Evolutionary conservation across 2,329 filamentous ascomycete species (phyloP).

Genomic region (Colletotrichum filicis): DNA sequence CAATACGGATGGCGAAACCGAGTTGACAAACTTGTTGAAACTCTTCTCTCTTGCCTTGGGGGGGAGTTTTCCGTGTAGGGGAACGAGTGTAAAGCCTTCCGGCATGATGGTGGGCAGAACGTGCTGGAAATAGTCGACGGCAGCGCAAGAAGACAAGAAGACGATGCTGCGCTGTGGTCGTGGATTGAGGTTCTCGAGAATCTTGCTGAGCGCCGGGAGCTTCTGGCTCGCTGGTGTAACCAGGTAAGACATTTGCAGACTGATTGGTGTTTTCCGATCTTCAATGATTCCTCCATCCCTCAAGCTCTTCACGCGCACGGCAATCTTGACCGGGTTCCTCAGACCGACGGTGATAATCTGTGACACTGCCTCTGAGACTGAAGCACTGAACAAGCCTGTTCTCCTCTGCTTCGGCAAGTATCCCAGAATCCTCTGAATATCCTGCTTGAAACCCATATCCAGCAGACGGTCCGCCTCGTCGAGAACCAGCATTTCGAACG

Average conservation of each 20-base stretch:
- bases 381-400: slow-evolving; percentile 94
- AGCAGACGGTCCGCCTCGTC: slow-evolving; percentile 95
- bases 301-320: slow-evolving; percentile 85
- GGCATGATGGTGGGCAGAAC: slow-evolving; percentile 80
- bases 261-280: slow-evolving; percentile 90
- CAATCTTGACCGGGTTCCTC: slow-evolving; percentile 93
- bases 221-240: slow-evolving; percentile 82
- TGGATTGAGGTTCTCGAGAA: slow-evolving; percentile 77
- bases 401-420: slow-evolving; percentile 91
- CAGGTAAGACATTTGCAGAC: slow-evolving; percentile 91
- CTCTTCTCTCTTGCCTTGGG: slow-evolving; percentile 90
- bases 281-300: slow-evolving; percentile 73
- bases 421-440: slow-evolving; percentile 85
- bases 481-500: slow-evolving; percentile 91
- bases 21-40: slow-evolving; percentile 81
- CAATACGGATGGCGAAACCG: slow-evolving; percentile 80
- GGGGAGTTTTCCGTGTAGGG: slow-evolving; percentile 92
- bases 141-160: slow-evolving; percentile 93
- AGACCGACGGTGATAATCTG: slow-evolving; percentile 93
- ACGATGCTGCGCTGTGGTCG: slow-evolving; percentile 87
- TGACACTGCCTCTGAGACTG: slow-evolving; percentile 93
- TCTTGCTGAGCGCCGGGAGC: slow-evolving; percentile 76
- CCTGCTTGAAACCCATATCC: slow-evolving; percentile 93
- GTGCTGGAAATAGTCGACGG: slow-evolving; percentile 93
- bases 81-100: slow-evolving; percentile 74